Conservation (phyloP, 2,329 filamentous ascomycete genomes). For the Paracamarosporium sp. region DNA sequence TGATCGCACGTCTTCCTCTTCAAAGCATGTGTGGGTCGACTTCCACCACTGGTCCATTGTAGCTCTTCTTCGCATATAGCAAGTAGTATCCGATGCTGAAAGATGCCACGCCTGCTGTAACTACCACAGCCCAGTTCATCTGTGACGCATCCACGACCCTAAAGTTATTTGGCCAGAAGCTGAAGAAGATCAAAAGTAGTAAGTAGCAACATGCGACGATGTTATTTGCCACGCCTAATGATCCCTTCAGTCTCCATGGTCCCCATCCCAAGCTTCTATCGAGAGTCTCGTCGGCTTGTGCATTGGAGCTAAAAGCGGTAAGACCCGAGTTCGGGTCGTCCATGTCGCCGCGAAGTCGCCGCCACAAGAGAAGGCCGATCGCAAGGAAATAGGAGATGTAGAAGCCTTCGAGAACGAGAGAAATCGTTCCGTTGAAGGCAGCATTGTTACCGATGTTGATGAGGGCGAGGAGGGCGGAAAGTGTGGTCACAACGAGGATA, state of each 20-base stretch:
- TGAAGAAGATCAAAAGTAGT: constrained; percentile 42
- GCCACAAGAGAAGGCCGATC: constrained; percentile 41
- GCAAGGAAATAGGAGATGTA: constrained; percentile 45
- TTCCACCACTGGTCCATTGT: constrained; percentile 42
- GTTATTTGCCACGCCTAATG: constrained; percentile 39
- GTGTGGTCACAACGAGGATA: constrained; percentile 54
- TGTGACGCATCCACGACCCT: constrained; percentile 18
- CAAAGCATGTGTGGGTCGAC: constrained; percentile 31
- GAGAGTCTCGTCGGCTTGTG: constrained; percentile 23
- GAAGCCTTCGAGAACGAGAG: constrained; percentile 44
- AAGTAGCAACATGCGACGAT: constrained; percentile 41
- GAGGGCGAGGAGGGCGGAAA: constrained; percentile 54
- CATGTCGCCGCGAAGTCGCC: constrained; percentile 43
- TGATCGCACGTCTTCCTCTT: not conserved
- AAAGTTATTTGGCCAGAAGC: constrained; percentile 40
- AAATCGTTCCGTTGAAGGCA: constrained; percentile 45
- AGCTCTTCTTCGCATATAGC: constrained; percentile 35
- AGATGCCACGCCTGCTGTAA: constrained; percentile 34
- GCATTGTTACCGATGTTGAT: constrained; percentile 60
- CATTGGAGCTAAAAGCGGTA: constrained; percentile 28
- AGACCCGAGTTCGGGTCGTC: constrained; percentile 26
- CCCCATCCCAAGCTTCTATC: constrained; percentile 39
- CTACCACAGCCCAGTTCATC: constrained; percentile 45
- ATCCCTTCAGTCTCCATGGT: constrained; percentile 41
- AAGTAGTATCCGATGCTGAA: constrained; percentile 43